Conservation (phyloP, 108 stramenopile species). For the Nitzschia inconspicua region DNA sequence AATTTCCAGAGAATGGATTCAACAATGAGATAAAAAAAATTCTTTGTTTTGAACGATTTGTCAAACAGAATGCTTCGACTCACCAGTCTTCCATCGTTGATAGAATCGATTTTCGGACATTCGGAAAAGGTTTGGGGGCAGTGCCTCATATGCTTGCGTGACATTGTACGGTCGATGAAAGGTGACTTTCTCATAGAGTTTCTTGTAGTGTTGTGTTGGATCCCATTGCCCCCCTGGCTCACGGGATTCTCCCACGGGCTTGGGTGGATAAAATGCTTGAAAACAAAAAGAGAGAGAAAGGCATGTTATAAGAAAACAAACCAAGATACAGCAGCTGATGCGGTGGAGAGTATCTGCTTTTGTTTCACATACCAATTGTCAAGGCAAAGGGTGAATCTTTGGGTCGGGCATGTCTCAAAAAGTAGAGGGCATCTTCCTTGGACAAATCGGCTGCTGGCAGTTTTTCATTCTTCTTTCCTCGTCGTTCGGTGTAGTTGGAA, state of each 20-base stretch:
- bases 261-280: constrained; percentile 77
- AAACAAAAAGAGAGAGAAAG: too few relatives aligned
- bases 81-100: constrained; percentile 51
- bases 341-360: too few relatives aligned
- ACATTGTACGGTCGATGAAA: constrained; percentile 52
- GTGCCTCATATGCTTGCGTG: too few relatives aligned
- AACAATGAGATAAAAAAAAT: too few relatives aligned
- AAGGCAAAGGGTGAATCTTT: constrained; percentile 57
- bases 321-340: too few relatives aligned
- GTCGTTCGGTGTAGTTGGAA: too few relatives aligned
- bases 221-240: constrained; percentile 17
- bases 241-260: constrained; percentile 33
- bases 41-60: constrained; percentile 40
- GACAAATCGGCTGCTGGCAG: constrained; percentile 12
- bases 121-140: too few relatives aligned
- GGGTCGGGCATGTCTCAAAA: constrained; percentile 42
- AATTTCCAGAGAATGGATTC: constrained; percentile 28
- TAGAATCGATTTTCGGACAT: constrained; percentile 49
- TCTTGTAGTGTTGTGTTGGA: constrained; percentile 39
- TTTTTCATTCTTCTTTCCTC: too few relatives aligned
- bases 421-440: constrained; percentile 40
- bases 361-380: too few relatives aligned
- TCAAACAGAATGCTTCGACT: constrained; percentile 52
- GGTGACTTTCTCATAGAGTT: too few relatives aligned
- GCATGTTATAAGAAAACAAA: too few relatives aligned